Evolutionary conservation across 768 basidiomycete genomes (phyloP), one percentile per base, ranked within the genome.

Genomic region (Flagelloscypha sp.): DNA sequence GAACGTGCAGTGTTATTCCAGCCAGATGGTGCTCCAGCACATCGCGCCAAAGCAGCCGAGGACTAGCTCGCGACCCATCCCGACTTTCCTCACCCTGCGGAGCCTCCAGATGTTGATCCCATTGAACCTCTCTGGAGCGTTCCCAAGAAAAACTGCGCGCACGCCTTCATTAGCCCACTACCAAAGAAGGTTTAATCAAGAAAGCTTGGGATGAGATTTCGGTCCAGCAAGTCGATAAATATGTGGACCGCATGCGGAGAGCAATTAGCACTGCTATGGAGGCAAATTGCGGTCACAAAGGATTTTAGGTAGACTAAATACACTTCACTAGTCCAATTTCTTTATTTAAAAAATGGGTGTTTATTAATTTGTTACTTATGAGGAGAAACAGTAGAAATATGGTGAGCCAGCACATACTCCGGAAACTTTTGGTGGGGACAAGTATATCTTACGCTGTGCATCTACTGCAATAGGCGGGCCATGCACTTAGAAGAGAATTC

Each of bases 281-380:
- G n/a, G 40, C 41, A 15, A 33, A 44, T 16, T 39, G 43, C 2
- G 43, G 43, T 11, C 43, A 44, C 30, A 45, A 36, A 12, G 5
- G 23, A 15, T 45, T 24, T 24, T 38, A 27, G n/a, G n/a, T n/a
- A n/a, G n/a, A n/a, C n/a, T n/a, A n/a, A n/a, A n/a, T n/a, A n/a
- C n/a, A n/a, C n/a, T n/a, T n/a, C n/a, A n/a, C n/a, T n/a, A n/a
- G n/a, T n/a, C n/a, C n/a, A n/a, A n/a, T n/a, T n/a, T n/a, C n/a
- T n/a, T n/a, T n/a, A n/a, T n/a, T n/a, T n/a, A n/a, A n/a, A n/a
- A n/a, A n/a, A n/a, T n/a, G n/a, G n/a, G n/a, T n/a, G n/a, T n/a
- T n/a, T n/a, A n/a, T n/a, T n/a, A n/a, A n/a, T n/a, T n/a, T n/a
- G n/a, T n/a, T n/a, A n/a, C n/a, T n/a, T n/a, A n/a, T n/a, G n/a